Conservation (phyloP, 2,329 filamentous ascomycete species). For the Talaromyces funiculosus region DNA sequence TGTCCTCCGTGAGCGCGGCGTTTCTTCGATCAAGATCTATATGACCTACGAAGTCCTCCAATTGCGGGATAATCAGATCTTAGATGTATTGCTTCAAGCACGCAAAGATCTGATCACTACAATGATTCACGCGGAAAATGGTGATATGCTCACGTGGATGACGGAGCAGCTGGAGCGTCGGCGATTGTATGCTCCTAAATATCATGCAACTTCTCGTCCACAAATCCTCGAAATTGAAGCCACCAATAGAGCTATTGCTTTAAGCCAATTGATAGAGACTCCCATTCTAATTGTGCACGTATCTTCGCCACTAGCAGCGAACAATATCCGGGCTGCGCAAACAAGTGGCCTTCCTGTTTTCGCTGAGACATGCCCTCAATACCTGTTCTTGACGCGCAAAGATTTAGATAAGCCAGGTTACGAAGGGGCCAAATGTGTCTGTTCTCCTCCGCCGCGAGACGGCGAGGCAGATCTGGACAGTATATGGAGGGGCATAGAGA, state of each 20-base stretch:
- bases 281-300: conserved; percentile 53
- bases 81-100: conserved; percentile 40
- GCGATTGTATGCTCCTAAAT: conserved; percentile 33
- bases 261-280: conserved; percentile 46
- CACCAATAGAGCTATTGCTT: conserved; percentile 46
- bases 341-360: conserved; percentile 48
- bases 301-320: conserved; percentile 43
- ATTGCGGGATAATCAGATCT: conserved; percentile 36
- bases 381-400: conserved; percentile 49
- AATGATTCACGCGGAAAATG: conserved; percentile 39
- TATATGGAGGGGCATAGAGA: conserved; percentile 48
- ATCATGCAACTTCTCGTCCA: conserved; percentile 39
- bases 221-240: conserved; percentile 41
- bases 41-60: conserved; percentile 44
- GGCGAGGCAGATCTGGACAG: conserved; percentile 42
- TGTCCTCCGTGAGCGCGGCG: conserved; percentile 32
- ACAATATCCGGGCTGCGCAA: conserved; percentile 48
- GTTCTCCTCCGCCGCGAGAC: conserved; percentile 48
- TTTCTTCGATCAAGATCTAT: conserved; percentile 45
- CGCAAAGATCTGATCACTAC: conserved; percentile 39
- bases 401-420: conserved; percentile 38
- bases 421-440: conserved; percentile 51
- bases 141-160: conserved; percentile 39
- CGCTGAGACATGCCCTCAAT: conserved; percentile 56
- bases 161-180: conserved; percentile 34